Conservation (phyloP, 192 early-diverging fungal genomes). For the Backusella parvicylindrica region DNA sequence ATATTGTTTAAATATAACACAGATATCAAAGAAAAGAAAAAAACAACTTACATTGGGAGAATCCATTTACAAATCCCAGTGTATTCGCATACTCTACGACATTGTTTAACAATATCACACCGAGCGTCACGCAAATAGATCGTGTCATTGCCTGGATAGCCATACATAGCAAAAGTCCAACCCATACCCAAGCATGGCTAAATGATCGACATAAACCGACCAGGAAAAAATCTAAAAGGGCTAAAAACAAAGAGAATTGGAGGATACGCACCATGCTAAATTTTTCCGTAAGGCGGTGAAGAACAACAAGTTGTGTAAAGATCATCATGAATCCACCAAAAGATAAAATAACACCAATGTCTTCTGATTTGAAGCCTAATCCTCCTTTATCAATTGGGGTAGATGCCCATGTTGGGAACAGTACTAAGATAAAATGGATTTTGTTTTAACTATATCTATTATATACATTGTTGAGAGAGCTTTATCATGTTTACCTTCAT, state of each 20-base stretch:
- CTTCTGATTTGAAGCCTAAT: slow-evolving; percentile 42
- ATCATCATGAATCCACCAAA: slow-evolving; percentile 37
- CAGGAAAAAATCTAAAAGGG: slow-evolving; percentile 7
- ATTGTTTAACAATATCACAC: slow-evolving; percentile 49
- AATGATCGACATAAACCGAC: slow-evolving; percentile 7
- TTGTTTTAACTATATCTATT: too few species aligned
- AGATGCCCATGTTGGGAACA: slow-evolving; percentile 25
- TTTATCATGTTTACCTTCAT: slow-evolving; percentile 25
- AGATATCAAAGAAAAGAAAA: not conserved
- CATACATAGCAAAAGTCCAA: slow-evolving; percentile 15
- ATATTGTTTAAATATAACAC: not conserved
- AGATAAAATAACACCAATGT: slow-evolving; percentile 48
- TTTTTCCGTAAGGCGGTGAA: slow-evolving; percentile 40
- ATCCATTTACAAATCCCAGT: slow-evolving; percentile 55
- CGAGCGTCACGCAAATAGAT: slow-evolving; percentile 37
- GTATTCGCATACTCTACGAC: slow-evolving; percentile 33
- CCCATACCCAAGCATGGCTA: slow-evolving; percentile 19
- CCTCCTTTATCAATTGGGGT: slow-evolving; percentile 38
- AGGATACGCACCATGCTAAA: slow-evolving; percentile 44
- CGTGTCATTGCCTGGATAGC: slow-evolving; percentile 21
- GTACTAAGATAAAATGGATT: slow-evolving; percentile 13
- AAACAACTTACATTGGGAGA: slow-evolving; percentile 38
- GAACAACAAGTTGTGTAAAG: slow-evolving; percentile 45
- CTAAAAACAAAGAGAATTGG: slow-evolving; percentile 21
- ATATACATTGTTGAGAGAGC: too few species aligned